Evolutionary conservation across 2,329 filamentous ascomycete species (phyloP).

Genomic region (Ascochyta clinopodiicola): DNA sequence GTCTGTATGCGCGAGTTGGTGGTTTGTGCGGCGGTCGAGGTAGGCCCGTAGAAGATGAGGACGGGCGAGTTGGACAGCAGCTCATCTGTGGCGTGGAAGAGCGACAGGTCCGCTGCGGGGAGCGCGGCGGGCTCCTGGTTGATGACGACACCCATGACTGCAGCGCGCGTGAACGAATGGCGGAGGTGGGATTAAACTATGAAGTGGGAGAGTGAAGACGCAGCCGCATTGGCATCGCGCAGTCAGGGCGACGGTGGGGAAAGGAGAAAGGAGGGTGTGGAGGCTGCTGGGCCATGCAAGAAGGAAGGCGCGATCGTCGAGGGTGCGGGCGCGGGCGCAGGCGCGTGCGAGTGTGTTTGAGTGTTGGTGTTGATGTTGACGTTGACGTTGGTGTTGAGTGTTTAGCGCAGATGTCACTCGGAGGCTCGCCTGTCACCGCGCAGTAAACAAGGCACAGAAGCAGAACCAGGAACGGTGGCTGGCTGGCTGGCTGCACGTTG

Average conservation of each 20-base stretch:
- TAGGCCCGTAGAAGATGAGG: slow-evolving; percentile 89
- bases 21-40: slow-evolving; percentile 84
- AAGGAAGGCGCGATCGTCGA: slow-evolving; percentile 14
- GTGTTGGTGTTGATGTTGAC: too few species aligned
- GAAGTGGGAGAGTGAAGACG: slow-evolving; percentile 13
- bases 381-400: slow-evolving; percentile 1
- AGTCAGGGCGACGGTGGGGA: slow-evolving; percentile 8
- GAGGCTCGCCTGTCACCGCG: slow-evolving; percentile 11
- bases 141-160: slow-evolving; percentile 77
- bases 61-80: slow-evolving; percentile 81
- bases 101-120: slow-evolving; percentile 79
- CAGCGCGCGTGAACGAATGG: slow-evolving; percentile 41
- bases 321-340: not conserved
- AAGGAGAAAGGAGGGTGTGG: slow-evolving; percentile 6
- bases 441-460: slow-evolving; percentile 31
- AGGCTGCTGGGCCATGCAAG: slow-evolving; percentile 8
- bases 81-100: slow-evolving; percentile 89
- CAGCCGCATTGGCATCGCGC: slow-evolving; percentile 33
- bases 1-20: slow-evolving; percentile 94
- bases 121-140: slow-evolving; percentile 76
- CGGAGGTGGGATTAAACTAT: slow-evolving; percentile 20
- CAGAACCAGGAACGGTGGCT: not conserved
- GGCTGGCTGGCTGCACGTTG: slow-evolving; percentile 13
- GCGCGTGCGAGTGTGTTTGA: not conserved
- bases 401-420: slow-evolving; percentile 2